A percentile compares a stretch with the other conserved stretches of the same genome.
Conservation (phyloP, 2,329 filamentous ascomycete genomes). For the Phialophora chinensis region DNA sequence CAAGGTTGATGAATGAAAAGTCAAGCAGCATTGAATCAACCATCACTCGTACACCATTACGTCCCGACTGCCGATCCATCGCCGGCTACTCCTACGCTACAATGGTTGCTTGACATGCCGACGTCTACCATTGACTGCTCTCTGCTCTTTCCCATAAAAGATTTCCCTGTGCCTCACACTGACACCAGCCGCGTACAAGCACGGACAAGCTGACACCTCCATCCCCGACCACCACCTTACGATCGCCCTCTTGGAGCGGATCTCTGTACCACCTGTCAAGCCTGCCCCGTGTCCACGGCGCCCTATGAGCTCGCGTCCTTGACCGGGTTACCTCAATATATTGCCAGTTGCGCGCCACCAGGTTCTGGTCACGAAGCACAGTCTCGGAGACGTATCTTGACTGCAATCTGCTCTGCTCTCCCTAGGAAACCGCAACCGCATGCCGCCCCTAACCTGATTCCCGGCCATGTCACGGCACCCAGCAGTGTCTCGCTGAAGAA, state of each 20-base stretch:
- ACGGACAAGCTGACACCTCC: slow-evolving; percentile 11
- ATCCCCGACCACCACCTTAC: background rate
- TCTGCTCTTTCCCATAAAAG: slow-evolving; percentile 3
- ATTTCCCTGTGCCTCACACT: slow-evolving; percentile 6
- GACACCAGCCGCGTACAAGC: background rate
- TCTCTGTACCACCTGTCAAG: slow-evolving; percentile 23
- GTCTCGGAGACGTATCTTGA: slow-evolving; percentile 18
- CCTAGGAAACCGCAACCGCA: slow-evolving; percentile 7
- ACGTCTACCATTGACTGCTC: slow-evolving; percentile 4
- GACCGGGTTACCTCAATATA: slow-evolving; percentile 21
- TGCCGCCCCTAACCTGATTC: slow-evolving; percentile 7
- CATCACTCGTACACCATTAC: slow-evolving; percentile 2
- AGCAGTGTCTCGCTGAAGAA: slow-evolving; percentile 13
- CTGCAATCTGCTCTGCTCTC: slow-evolving; percentile 5
- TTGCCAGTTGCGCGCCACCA: slow-evolving; percentile 23
- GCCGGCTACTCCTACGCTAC: slow-evolving; percentile 5
- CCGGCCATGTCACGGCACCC: slow-evolving; percentile 14
- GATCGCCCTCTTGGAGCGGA: slow-evolving; percentile 9
- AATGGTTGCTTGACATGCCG: background rate
- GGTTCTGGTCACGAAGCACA: slow-evolving; percentile 28
- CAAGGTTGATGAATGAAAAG: slow-evolving; percentile 2
- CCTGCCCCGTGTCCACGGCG: slow-evolving; percentile 7
- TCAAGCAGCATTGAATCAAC: slow-evolving; percentile 13
- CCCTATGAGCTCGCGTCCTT: slow-evolving; percentile 22
- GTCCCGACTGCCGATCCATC: slow-evolving; percentile 21